Base-by-base conservation (phyloP, 176 grass and related monocot genomes). In the Secale cereale region DNA sequence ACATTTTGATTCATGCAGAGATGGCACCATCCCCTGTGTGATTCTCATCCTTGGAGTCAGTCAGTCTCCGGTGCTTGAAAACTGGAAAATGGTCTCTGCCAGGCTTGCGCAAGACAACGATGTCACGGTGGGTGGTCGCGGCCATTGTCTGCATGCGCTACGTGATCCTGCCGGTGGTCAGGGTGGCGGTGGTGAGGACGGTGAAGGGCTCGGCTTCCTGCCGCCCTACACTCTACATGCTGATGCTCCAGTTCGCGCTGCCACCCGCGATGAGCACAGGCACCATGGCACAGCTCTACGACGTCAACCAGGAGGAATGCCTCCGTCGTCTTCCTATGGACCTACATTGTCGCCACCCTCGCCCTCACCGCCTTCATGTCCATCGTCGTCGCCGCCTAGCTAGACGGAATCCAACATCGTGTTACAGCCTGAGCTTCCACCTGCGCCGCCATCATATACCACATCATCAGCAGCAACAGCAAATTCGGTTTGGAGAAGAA, bases 211-310 rank as follows among this genome's bases (percentile, higher is more conserved):
- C 4, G 94, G 94, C 30, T 89, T 95, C 37, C n/a, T 92, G 30
- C 76, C 94, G 3, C 60, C 86, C 16, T 86, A 96, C 71, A 88
- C 88, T 0, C 64, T 96, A 95, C n/a, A 81, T 91, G 22, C 84
- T 93, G 10, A 93, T 96, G 94, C 59, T 96, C 77, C 91, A 95
- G 56, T 95, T 93, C 68, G 76, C 90, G 13, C 65, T 91, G 20
- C 90, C 86, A 10, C 90, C 93, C 30, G 91, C 91, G 31, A 95
- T 92, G 91, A 93, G 88, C 75, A 96, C 91, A 11, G 86, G 87
- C 41, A 89, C 91, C 33, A 88, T 93, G 88, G 30, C 91, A 22
- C 82, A 93, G 45, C 36, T 90, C 48, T 93, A 87, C 74, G 82
- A 88, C 61, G 82, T 88, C 28, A 88, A 64, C 60, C 91, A 93